phyloP scores from a whole-genome alignment of 306 rosid species.

The Quercus engelmannii region DNA sequence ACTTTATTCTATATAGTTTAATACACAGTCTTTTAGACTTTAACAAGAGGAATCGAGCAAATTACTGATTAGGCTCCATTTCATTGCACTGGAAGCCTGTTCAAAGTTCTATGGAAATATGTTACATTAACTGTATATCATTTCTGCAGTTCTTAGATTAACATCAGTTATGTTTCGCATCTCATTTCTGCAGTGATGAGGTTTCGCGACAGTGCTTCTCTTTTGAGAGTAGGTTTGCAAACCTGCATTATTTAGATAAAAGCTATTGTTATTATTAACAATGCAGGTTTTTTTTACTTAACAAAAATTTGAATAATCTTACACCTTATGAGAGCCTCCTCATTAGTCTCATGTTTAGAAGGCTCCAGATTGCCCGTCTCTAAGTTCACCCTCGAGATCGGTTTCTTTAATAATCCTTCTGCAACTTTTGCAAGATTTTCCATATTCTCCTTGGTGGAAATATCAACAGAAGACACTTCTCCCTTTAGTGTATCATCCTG shows the following conservation, averaged over 20 bases:
- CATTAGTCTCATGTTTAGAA: constrained; percentile 7
- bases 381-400: constrained; percentile 24
- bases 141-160: background rate
- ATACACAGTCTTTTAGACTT: too few relatives aligned
- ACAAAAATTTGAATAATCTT: background rate
- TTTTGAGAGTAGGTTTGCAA: background rate
- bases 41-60: background rate
- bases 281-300: background rate
- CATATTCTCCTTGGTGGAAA: constrained; percentile 8
- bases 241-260: background rate
- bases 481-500: constrained; percentile 23
- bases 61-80: background rate
- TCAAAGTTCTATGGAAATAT: background rate
- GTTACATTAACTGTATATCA: background rate
- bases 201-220: background rate
- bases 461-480: too few relatives aligned
- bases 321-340: constrained; percentile 25
- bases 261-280: background rate
- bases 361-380: constrained; percentile 13
- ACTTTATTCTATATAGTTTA: too few relatives aligned
- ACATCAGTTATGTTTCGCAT: background rate
- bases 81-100: background rate
- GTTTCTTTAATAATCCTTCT: constrained; percentile 9
- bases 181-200: too few relatives aligned
- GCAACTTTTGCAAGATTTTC: constrained; percentile 20